Evolutionary conservation across 345 rosid genomes (phyloP).

Genomic region (Kandelia obovata): DNA sequence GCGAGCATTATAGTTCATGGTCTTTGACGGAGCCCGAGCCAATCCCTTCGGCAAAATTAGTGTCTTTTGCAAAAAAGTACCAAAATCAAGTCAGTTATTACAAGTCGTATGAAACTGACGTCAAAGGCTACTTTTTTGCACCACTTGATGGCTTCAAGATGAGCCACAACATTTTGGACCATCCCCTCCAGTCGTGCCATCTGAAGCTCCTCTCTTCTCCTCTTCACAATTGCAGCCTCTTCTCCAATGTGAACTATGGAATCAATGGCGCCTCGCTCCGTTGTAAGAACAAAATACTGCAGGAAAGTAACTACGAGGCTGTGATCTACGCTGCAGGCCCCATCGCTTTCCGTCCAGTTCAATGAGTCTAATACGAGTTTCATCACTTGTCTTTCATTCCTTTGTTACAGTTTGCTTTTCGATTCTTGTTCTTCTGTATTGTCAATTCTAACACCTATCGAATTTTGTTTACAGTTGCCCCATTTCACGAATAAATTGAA

Average conservation of each 20-base stretch:
- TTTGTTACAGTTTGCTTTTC: not conserved
- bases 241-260: conserved; percentile 70
- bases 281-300: conserved; percentile 48
- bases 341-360: conserved; percentile 76
- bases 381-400: no score
- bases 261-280: conserved; percentile 58
- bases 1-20: conserved; percentile 63
- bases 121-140: conserved; percentile 66
- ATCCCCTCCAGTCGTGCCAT: conserved; percentile 73
- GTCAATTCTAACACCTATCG: no score
- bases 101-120: conserved; percentile 53
- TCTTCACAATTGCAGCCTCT: conserved; percentile 53
- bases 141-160: conserved; percentile 55
- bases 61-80: conserved; percentile 64
- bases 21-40: conserved; percentile 64
- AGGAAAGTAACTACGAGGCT: conserved; percentile 41
- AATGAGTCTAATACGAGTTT: conserved; percentile 31
- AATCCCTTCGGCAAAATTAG: conserved; percentile 66
- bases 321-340: no score
- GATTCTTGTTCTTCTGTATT: not conserved
- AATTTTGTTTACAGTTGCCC: no score
- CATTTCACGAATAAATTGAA: no score
- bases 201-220: conserved; percentile 75
- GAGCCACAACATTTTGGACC: conserved; percentile 49
- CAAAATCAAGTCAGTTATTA: conserved; percentile 52